Percentiles rank a stretch among this genome's conserved stretches.
phyloP scores from a whole-genome alignment of 352 stramenopile genomes.

The Bremia lactucae region DNA sequence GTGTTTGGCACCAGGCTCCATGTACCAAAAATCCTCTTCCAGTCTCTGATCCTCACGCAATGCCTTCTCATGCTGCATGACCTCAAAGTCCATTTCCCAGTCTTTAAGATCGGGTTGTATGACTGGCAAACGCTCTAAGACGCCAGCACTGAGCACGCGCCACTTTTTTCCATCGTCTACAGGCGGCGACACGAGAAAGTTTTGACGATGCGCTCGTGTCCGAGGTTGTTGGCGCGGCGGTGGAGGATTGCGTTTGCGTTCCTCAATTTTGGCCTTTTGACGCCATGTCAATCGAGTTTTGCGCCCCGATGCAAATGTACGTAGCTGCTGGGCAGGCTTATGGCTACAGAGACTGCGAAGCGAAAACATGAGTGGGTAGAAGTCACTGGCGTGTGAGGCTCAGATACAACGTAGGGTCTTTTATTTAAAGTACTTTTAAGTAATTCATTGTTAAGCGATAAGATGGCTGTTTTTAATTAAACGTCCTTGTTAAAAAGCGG shows the following conservation, averaged over 20 bases:
- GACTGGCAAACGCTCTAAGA: conserved; percentile 65
- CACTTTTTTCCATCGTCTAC: conserved; percentile 75
- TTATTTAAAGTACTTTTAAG: too few relatives aligned
- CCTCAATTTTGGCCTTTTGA: conserved; percentile 52
- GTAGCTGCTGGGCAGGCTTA: too few relatives aligned
- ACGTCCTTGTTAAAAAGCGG: conserved; percentile 65
- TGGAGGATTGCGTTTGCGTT: conserved; percentile 28
- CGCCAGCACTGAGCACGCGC: conserved; percentile 55
- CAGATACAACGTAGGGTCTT: too few relatives aligned
- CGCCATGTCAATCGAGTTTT: conserved; percentile 54
- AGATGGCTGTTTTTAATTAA: too few relatives aligned
- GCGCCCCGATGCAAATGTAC: conserved; percentile 35
- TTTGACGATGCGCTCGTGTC: conserved; percentile 36
- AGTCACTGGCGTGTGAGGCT: too few relatives aligned
- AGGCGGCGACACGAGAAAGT: conserved; percentile 40
- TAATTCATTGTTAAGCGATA: too few relatives aligned
- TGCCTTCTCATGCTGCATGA: conserved; percentile 68
- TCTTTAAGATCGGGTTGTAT: conserved; percentile 64
- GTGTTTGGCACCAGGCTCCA: conserved; percentile 59
- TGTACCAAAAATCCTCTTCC: conserved; percentile 80
- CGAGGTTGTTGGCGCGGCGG: conserved; percentile 39
- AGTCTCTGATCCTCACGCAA: conserved; percentile 68
- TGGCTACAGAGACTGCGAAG: too few relatives aligned
- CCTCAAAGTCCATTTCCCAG: conserved; percentile 65
- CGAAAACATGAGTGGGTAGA: too few relatives aligned